These are phyloP conservation scores for Xerocomus nothofagi DNA, from an alignment of 1,284 basidiomycete species.

Conservation along the genomic window DNA sequence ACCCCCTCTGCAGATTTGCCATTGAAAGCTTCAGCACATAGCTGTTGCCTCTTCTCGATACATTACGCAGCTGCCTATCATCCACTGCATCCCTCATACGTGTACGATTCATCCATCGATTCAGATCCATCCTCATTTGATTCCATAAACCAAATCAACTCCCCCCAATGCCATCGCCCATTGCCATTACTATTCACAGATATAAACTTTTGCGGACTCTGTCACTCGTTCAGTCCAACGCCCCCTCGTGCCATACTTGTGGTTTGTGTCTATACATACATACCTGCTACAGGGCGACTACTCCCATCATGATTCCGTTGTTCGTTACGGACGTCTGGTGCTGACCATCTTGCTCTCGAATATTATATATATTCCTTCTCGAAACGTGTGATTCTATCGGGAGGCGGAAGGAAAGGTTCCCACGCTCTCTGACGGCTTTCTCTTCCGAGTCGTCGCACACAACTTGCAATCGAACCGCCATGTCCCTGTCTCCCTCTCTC, in stretches of 20 bases:
- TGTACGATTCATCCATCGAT: constrained; percentile 8
- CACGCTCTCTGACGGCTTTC: constrained; percentile 15
- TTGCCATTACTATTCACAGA: constrained; percentile 19
- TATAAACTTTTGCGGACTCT: constrained; percentile 13
- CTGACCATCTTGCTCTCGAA: constrained; percentile 12
- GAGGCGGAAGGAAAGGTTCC: constrained; percentile 10
- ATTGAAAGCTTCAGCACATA: constrained; percentile 9
- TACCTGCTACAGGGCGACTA: constrained; percentile 21
- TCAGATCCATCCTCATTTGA: constrained; percentile 2
- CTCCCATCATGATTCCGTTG: not conserved
- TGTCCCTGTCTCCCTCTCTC: constrained; percentile 53
- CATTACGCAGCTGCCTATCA: constrained; percentile 4
- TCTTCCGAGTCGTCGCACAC: not conserved
- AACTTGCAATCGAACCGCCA: constrained; percentile 36
- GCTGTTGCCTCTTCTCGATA: constrained; percentile 3
- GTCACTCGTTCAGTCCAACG: constrained; percentile 6
- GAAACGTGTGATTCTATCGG: constrained; percentile 15
- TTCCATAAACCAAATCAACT: constrained; percentile 3
- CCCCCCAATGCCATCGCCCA: not conserved
- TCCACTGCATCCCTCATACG: constrained; percentile 11
- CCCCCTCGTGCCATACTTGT: constrained; percentile 10
- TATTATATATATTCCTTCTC: constrained; percentile 8
- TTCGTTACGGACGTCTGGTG: not conserved
- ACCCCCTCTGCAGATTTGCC: constrained; percentile 1
- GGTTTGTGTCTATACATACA: constrained; percentile 17